Evolutionary conservation across 192 early-diverging fungal species (phyloP).

Genomic region (Linderina pennispora): DNA sequence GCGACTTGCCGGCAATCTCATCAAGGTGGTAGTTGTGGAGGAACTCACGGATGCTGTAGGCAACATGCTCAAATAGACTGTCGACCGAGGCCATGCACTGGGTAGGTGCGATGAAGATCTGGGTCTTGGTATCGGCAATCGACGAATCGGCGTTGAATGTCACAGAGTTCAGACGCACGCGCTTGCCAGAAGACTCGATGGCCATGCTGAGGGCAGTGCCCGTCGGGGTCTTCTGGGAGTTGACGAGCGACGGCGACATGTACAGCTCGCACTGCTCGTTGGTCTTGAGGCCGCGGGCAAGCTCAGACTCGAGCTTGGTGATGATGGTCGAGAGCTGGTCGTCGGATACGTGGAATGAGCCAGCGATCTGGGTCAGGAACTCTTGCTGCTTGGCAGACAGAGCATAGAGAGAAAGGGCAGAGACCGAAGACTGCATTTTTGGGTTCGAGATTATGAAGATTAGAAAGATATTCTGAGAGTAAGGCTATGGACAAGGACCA

Average conservation of each 20-base stretch:
- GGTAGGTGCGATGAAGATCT: slow-evolving; percentile 52
- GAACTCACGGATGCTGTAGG: slow-evolving; percentile 78
- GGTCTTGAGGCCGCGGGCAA: slow-evolving; percentile 47
- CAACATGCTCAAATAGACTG: slow-evolving; percentile 72
- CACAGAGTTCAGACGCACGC: slow-evolving; percentile 81
- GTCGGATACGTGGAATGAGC: slow-evolving; percentile 13
- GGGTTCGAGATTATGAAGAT: too few relatives aligned
- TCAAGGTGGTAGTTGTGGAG: slow-evolving; percentile 30
- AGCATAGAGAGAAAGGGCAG: not conserved
- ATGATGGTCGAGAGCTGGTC: slow-evolving; percentile 7
- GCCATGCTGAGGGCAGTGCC: too few relatives aligned
- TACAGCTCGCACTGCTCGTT: slow-evolving; percentile 72
- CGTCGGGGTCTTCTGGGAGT: too few relatives aligned
- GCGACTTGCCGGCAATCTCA: not conserved
- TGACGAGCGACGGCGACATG: too few relatives aligned
- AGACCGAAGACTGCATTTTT: too few relatives aligned
- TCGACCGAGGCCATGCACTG: slow-evolving; percentile 2
- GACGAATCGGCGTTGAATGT: slow-evolving; percentile 53
- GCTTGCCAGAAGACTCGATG: too few relatives aligned
- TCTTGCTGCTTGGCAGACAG: slow-evolving; percentile 18
- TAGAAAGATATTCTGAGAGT: too few relatives aligned
- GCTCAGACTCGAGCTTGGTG: slow-evolving; percentile 50
- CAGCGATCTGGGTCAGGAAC: slow-evolving; percentile 47
- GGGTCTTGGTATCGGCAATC: slow-evolving; percentile 51
- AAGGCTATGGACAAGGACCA: too few relatives aligned